A percentile compares a stretch with the other conserved stretches of the same genome.
These are phyloP conservation scores for Vicia sativa DNA, from an alignment of 306 rosid genomes.

Conservation along the genomic window DNA sequence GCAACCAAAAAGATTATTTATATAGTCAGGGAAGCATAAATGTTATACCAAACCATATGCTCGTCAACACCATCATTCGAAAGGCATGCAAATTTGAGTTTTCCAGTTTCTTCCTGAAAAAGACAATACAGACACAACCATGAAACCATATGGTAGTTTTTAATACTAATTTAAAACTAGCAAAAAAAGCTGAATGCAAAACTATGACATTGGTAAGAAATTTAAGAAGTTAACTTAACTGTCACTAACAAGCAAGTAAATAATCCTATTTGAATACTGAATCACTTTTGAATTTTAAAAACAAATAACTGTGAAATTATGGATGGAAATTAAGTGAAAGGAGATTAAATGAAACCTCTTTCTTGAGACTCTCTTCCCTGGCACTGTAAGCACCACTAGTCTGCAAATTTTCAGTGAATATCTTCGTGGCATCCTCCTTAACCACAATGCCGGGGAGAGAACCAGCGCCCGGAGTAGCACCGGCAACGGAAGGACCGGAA, in stretches of 20 bases:
- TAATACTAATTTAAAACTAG: no score
- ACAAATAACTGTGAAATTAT: neutral
- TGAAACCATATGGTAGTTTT: no score
- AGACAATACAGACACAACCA: constrained; percentile 17
- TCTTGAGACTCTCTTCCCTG: constrained; percentile 82
- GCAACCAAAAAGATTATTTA: constrained; percentile 1
- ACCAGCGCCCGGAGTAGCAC: constrained; percentile 39
- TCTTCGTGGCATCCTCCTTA: constrained; percentile 82
- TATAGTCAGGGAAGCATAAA: constrained; percentile 1
- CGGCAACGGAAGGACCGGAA: constrained; percentile 41
- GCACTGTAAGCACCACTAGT: constrained; percentile 96
- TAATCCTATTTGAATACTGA: neutral
- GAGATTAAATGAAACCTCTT: constrained; percentile 53
- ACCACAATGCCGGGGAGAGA: constrained; percentile 67
- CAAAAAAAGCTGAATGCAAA: neutral
- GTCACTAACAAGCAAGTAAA: constrained; percentile 2
- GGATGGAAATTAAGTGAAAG: constrained; percentile 3
- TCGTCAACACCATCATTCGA: constrained; percentile 83
- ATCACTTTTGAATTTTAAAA: neutral
- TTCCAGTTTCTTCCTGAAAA: constrained; percentile 85
- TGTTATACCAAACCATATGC: constrained; percentile 89
- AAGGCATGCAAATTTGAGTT: constrained; percentile 76
- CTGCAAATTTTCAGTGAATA: constrained; percentile 88
- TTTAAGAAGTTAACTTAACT: neutral
- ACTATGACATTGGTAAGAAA: neutral